Base-by-base conservation (phyloP, 2,329 filamentous ascomycete species). In the Alternaria solani region DNA sequence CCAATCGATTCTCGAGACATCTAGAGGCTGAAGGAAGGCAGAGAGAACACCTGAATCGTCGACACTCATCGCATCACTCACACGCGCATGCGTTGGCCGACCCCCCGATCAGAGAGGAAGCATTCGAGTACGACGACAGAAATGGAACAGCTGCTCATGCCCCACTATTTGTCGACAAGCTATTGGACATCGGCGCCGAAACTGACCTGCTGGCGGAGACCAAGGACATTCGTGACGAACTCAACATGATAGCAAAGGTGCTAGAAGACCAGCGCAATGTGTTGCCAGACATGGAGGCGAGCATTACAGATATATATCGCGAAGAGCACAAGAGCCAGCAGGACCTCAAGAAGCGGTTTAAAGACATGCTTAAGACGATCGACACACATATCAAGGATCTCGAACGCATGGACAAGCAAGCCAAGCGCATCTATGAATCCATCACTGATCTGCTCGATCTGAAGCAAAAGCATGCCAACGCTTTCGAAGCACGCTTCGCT, bases 401-500 rank as follows among this genome's bases (percentile, higher is more conserved):
- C n/a, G 81, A 84, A 34, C 81, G 87, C 16, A 90, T 90, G 87
- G 85, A 88, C 68, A 83, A 84, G 51, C 87, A 89, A 72, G 87
- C 88, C 0, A 81, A 85, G 58, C 82, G 84, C 23, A 86, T 89
- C 61, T 89, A 89, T 69, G 78, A 82, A 43, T 85, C 82, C 57
- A 83, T 90, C 44, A 88, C 85, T 0, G 85, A 89, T 65, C 78
- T 90, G 5, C 83, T 91, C 0, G 88, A 90, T 64, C 81, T 90
- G 1, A 91, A 91, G 68, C 88, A 91, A 67, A 90, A 90, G 73
- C 87, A 90, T 59, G 87, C 87, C 64, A 90, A 90, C 75, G 87
- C 87, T 0, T 85, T 89, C 47, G 88, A 90, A 70, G 88, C 88
- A 1, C 84, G 87, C 3, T 89, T 86, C 53, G 83, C 85, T 0